Evolutionary conservation across 805 yeast genomes (phyloP), one percentile per base, ranked within the genome.

Genomic region (Debaryomyces castellii): DNA sequence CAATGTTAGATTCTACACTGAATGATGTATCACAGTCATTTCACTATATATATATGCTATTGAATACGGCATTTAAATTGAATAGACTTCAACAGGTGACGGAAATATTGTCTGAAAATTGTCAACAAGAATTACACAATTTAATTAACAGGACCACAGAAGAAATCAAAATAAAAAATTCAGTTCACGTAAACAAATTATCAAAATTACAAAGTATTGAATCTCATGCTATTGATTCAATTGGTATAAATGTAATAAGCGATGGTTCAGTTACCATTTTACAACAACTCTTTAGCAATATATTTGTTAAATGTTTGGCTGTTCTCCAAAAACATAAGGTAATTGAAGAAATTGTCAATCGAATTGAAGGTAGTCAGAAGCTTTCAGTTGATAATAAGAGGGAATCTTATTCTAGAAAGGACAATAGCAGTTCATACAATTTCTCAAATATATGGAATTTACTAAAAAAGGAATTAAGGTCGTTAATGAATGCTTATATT

Each of bases 301-400:
- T 89, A n/a, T 89, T 86, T 55, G 69, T 80, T 23, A 83, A 81
- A 59, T 63, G 81, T 43, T 64, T 84, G 34, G 74, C 82, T 20
- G 81, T 87, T 4, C 63, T 89, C 16, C 94, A 88, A 65, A 77
- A 80, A 20, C 90, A 88, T 58, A 73, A 85, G 24, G 82, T 85
- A 1, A 74, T 89, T 4, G 69, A 70, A 48, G 90, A 83, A 50
- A 76, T 86, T 11, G 71, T 78, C 5, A 65, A 67, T 9, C 47
- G 51, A 24, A 61, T 71, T 18, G 65, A 60, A 22, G 44, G 44
- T 5, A 41, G 47, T 2, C 35, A 32, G 6, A 33, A 24, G 17
- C 33, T 40, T 5, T n/a, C 10, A 7, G n/a, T 22, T 24, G 25
- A 39, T 4, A 17, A 25, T 27, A 25, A 21, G 6, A 23, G 40